Conservation (phyloP, 768 basidiomycete species). For the Cubamyces sp. region DNA sequence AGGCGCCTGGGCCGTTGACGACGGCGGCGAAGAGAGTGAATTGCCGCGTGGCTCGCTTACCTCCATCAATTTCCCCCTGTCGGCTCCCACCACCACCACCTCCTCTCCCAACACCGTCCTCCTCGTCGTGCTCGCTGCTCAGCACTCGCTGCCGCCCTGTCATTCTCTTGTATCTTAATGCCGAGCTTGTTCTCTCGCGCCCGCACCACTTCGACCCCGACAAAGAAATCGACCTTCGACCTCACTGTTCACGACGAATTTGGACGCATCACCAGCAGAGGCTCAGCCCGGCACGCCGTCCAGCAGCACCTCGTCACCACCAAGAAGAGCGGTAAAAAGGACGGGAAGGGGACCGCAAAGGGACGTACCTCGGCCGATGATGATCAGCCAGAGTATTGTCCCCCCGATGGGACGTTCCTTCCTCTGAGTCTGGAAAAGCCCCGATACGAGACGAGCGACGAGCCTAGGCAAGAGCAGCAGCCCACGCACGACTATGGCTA, state of each 20-base stretch:
- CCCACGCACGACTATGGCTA: conserved; percentile 66
- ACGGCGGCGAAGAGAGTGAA: conserved; percentile 16
- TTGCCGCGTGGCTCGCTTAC: conserved; percentile 24
- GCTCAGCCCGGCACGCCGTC: conserved; percentile 40
- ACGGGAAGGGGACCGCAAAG: conserved; percentile 36
- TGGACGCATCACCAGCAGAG: conserved; percentile 57
- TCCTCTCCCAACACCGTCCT: conserved; percentile 7
- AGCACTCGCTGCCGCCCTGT: conserved; percentile 15
- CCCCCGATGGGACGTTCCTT: conserved; percentile 41
- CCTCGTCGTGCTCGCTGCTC: conserved; percentile 17
- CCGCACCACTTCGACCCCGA: conserved; percentile 61
- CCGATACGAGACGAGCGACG: conserved; percentile 28
- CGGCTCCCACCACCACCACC: conserved; percentile 22
- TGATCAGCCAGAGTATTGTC: conserved; percentile 35
- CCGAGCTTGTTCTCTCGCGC: conserved; percentile 75
- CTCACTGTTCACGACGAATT: conserved; percentile 60
- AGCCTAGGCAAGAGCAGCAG: conserved; percentile 27
- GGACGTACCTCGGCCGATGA: conserved; percentile 42
- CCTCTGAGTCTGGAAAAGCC: conserved; percentile 40
- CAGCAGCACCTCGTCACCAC: conserved; percentile 29
- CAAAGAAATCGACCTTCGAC: conserved; percentile 31
- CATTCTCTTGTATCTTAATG: conserved; percentile 48
- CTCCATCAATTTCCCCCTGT: conserved; percentile 22
- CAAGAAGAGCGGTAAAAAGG: conserved; percentile 23
- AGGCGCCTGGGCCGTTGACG: conserved; percentile 20